These are phyloP conservation scores for Selaginella moellendorffii DNA, from an alignment of 75 land plant genomes.

Conservation along the genomic window DNA sequence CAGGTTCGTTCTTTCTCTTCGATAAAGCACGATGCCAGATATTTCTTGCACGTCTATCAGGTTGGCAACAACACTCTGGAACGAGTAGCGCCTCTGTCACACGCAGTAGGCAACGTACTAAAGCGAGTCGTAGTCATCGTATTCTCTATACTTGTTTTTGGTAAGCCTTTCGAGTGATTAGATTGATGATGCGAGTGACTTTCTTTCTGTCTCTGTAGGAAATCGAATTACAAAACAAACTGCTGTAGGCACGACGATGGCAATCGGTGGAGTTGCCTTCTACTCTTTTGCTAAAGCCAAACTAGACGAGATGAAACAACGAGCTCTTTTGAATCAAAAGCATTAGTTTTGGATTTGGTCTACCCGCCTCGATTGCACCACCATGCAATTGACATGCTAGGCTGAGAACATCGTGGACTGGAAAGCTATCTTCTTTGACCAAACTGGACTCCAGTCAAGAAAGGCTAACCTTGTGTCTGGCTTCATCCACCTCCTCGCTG, in stretches of 20 bases:
- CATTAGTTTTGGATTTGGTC: no score
- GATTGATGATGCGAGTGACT: neutral
- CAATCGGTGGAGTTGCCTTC: constrained; percentile 1
- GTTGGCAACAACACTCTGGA: constrained; percentile 7
- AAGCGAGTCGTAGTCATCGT: constrained; percentile 5
- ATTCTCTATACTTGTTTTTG: constrained; percentile 8
- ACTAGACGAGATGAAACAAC: neutral
- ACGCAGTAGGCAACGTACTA: constrained; percentile 5
- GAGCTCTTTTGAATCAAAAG: no score
- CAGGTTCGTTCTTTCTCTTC: no score
- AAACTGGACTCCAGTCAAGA: no score
- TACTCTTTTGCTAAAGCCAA: neutral
- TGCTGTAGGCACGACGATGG: neutral
- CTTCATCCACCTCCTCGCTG: no score
- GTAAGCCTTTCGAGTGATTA: neutral
- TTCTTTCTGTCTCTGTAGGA: neutral
- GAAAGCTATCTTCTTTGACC: no score
- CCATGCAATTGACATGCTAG: no score
- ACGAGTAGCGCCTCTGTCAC: constrained; percentile 6
- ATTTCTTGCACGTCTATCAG: neutral
- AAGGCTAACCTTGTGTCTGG: no score
- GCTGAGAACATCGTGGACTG: no score
- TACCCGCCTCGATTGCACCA: no score
- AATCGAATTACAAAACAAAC: neutral
- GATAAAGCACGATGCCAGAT: no score